Conservation (phyloP, 768 basidiomycete species). For the Strobilomyces confusus region DNA sequence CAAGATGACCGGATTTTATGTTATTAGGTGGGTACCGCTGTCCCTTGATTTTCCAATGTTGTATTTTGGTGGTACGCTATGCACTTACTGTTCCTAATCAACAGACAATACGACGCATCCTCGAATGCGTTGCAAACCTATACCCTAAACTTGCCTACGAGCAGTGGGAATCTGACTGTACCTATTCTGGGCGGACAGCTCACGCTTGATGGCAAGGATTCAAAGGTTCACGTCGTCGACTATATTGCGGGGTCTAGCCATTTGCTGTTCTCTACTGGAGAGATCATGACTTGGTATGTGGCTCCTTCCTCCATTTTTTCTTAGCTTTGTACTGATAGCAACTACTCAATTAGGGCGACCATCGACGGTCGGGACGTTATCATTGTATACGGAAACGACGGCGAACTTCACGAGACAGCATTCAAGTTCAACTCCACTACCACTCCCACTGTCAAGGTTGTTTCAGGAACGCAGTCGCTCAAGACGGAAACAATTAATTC, state of each 20-base stretch:
- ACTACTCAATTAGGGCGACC: conserved; percentile 35
- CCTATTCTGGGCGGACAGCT: conserved; percentile 43
- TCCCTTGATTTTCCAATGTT: neutral
- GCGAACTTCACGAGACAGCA: conserved; percentile 48
- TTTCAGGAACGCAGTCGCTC: conserved; percentile 28
- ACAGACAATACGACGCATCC: conserved; percentile 14
- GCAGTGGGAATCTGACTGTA: conserved; percentile 39
- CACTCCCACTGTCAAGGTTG: conserved; percentile 21
- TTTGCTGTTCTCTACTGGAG: conserved; percentile 45
- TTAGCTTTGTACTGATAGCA: neutral
- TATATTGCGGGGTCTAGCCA: conserved; percentile 42
- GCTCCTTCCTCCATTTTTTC: neutral
- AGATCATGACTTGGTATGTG: conserved; percentile 45
- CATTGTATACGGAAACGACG: conserved; percentile 44
- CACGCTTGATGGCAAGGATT: conserved; percentile 47
- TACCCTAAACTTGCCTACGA: conserved; percentile 42
- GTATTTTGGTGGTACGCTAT: neutral
- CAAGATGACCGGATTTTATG: conserved; percentile 43
- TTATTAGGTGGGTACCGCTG: conserved; percentile 26
- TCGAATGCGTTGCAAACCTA: conserved; percentile 25
- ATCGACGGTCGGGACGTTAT: conserved; percentile 47
- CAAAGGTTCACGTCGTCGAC: conserved; percentile 49
- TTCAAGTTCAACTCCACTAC: conserved; percentile 34
- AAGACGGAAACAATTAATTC: conserved; percentile 35
- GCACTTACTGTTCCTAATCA: conserved; percentile 2